Evolutionary conservation across 352 stramenopile species (phyloP).

Genomic region (Globisporangium solare): DNA sequence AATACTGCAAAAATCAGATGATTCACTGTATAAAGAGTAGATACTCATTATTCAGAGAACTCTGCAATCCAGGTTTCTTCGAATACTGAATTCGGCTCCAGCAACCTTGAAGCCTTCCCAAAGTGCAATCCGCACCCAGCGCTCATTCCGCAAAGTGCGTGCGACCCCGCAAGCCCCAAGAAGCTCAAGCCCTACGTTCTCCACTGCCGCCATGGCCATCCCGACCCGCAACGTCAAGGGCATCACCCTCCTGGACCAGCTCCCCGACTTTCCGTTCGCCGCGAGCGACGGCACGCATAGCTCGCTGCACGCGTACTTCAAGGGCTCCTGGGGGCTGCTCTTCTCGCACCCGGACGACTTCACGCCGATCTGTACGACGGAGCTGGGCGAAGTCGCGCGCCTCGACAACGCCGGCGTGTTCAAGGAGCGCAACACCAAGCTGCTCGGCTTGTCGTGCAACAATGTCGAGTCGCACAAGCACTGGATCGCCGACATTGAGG

Average conservation of each 20-base stretch:
- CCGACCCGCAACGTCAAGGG: conserved; percentile 9
- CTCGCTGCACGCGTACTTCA: conserved; percentile 58
- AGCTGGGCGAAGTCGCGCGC: conserved; percentile 86
- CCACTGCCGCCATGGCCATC: conserved; percentile 4
- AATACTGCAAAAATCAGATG: too few relatives aligned
- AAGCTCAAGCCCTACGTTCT: background rate
- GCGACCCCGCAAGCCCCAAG: background rate
- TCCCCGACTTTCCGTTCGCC: background rate
- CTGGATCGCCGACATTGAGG: conserved; percentile 82
- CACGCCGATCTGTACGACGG: conserved; percentile 90
- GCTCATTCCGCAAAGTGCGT: conserved; percentile 3
- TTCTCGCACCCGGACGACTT: conserved; percentile 89
- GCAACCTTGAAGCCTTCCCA: background rate
- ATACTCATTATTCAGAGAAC: too few relatives aligned
- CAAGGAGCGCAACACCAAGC: conserved; percentile 66
- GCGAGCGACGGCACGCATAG: conserved; percentile 46
- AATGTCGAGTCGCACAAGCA: conserved; percentile 57
- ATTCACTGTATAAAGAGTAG: too few relatives aligned
- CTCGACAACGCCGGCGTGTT: conserved; percentile 81
- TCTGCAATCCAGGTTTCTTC: too few relatives aligned
- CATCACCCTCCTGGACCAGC: conserved; percentile 4
- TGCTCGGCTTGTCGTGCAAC: conserved; percentile 81
- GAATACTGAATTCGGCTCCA: too few relatives aligned
- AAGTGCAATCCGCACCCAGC: background rate
- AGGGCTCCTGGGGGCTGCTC: conserved; percentile 51